A percentile compares a stretch with the other conserved stretches of the same genome.
phyloP scores from a whole-genome alignment of 2,329 filamentous ascomycete species.

The Pestalotiopsis sp. region DNA sequence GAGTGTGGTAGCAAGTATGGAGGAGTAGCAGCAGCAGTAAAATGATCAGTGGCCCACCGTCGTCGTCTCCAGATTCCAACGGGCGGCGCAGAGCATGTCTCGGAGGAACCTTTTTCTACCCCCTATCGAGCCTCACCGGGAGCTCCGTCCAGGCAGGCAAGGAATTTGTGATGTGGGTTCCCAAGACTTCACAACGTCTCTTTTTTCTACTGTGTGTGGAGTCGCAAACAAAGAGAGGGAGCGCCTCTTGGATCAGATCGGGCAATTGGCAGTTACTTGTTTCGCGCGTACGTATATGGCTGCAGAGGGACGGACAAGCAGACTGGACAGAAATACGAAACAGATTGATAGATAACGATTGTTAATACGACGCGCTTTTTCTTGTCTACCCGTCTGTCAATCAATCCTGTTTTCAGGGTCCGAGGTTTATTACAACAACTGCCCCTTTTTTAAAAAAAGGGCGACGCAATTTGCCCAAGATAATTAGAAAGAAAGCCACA shows the following conservation, averaged over 20 bases:
- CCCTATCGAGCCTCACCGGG: background rate
- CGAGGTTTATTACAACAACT: background rate
- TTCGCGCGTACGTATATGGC: background rate
- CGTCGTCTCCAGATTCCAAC: background rate
- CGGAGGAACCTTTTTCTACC: background rate
- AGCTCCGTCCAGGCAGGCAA: background rate
- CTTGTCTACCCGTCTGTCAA: background rate
- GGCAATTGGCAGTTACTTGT: background rate
- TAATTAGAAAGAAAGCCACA: constrained; percentile 8
- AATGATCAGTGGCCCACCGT: background rate
- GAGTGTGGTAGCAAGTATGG: background rate
- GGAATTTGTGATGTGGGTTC: background rate
- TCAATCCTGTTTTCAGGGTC: too few species aligned
- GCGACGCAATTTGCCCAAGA: background rate
- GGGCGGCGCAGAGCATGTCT: background rate
- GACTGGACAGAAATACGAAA: background rate
- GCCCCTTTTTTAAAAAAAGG: background rate
- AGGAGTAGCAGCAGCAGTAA: background rate
- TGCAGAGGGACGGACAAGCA: background rate
- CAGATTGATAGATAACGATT: background rate
- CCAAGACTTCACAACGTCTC: background rate
- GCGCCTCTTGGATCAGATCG: background rate
- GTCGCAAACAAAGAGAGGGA: background rate
- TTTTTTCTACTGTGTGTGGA: background rate
- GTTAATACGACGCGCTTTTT: background rate